phyloP scores from a whole-genome alignment of 306 rosid species.

The Rosa persica region DNA sequence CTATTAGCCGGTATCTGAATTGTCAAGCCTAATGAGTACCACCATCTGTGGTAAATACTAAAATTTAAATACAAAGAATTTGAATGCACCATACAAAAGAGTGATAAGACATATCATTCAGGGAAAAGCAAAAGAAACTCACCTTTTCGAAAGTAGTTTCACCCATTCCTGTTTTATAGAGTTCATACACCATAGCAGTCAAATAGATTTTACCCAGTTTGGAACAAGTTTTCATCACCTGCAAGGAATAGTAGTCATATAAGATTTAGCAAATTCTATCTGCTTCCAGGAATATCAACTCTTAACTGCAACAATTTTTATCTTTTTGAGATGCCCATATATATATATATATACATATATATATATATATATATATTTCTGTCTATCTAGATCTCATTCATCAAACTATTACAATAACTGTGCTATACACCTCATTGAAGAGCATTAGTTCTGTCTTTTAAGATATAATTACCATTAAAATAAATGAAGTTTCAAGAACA shows the following conservation, averaged over 20 bases:
- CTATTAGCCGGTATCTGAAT: not conserved
- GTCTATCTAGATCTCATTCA: not conserved
- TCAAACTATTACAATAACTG: not conserved
- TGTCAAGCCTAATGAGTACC: not conserved
- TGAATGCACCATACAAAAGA: not conserved
- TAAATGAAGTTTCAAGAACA: conserved; percentile 16
- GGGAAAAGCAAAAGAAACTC: conserved; percentile 32
- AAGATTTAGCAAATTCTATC: not conserved
- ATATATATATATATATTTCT: not conserved
- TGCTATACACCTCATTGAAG: not conserved
- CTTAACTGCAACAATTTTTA: not conserved
- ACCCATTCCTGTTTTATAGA: conserved; percentile 88
- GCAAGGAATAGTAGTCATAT: conserved; percentile 16
- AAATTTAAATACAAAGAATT: conserved; percentile 13
- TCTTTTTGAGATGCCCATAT: not conserved
- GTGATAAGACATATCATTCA: not conserved
- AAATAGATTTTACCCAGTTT: conserved; percentile 74
- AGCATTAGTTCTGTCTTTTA: conserved; percentile 14
- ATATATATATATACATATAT: no score
- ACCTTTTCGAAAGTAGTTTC: conserved; percentile 97
- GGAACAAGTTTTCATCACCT: conserved; percentile 84
- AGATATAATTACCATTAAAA: conserved; percentile 4
- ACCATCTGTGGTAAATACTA: not conserved
- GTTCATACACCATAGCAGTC: conserved; percentile 91
- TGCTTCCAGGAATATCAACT: not conserved